A percentile compares a stretch with the other conserved stretches of the same genome.
phyloP scores from a whole-genome alignment of 1,284 basidiomycete species.

The Trichosporon sp. region DNA sequence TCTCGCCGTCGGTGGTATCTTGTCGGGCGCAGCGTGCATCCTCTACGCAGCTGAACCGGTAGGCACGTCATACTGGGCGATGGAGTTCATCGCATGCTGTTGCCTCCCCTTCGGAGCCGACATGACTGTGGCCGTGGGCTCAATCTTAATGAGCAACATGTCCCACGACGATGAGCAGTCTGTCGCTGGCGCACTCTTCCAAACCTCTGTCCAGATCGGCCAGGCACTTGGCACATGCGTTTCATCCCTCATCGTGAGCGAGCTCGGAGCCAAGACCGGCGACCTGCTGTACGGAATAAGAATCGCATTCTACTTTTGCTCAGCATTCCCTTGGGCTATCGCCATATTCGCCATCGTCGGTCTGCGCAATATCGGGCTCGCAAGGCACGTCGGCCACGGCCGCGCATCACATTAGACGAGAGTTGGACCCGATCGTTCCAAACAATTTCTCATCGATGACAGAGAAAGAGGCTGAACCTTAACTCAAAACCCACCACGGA shows the following conservation, averaged over 20 bases:
- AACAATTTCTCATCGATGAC: background rate
- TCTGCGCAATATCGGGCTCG: constrained; percentile 17
- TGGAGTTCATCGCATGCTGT: constrained; percentile 28
- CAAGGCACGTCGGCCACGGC: constrained; percentile 11
- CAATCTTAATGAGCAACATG: constrained; percentile 35
- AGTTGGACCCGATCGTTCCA: background rate
- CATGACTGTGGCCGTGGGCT: constrained; percentile 32
- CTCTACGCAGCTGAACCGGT: constrained; percentile 31
- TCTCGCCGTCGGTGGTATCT: constrained; percentile 25
- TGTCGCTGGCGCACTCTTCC: constrained; percentile 33
- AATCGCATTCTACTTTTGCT: constrained; percentile 25
- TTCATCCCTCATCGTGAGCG: constrained; percentile 18
- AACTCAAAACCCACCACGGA: too few relatives aligned
- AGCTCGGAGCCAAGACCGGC: constrained; percentile 3
- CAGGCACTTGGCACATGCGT: constrained; percentile 30
- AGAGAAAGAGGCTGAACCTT: too few relatives aligned
- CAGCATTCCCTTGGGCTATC: constrained; percentile 21
- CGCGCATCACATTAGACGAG: constrained; percentile 6
- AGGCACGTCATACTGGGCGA: constrained; percentile 32
- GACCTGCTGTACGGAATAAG: constrained; percentile 17
- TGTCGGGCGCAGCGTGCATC: constrained; percentile 22
- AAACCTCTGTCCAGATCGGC: constrained; percentile 28
- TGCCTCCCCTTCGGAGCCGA: constrained; percentile 34
- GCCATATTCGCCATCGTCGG: constrained; percentile 12
- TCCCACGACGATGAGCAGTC: constrained; percentile 32